Base-by-base conservation (phyloP, 2,329 filamentous ascomycete genomes). In the Aspergillus brunneoviolaceus region DNA sequence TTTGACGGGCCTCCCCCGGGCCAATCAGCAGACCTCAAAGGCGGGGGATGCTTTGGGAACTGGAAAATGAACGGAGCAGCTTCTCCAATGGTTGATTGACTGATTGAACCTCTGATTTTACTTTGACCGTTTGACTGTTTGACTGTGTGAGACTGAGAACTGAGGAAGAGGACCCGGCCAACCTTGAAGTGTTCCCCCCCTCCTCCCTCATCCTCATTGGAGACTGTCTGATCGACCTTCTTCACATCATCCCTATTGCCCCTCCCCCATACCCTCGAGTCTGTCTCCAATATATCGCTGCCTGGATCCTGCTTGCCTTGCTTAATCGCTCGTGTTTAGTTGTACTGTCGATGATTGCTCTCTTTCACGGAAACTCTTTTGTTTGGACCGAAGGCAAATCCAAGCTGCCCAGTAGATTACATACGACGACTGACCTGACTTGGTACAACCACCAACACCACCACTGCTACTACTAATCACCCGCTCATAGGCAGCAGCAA, bases 401-500 rank as follows among this genome's bases (percentile, higher is more conserved):
- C 61, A 27, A 59, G 51, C 52, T 3, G 50, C 33, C 11, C 16
- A 35, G 33, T 35, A 35, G 33, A 35, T 35, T 35, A 35, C 33
- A 35, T 35, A 35, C 33, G 14, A 6, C 11, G 11, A 35, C 33
- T 35, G 9, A 35, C 33, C 4, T 12, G 11, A 35, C 11, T 14
- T 3, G 19, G 5, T 45, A 45, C 39, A 9, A 45, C 7, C 16
- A 45, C 39, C 16, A 45, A 16, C 16, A 51, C 39, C 16, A 45
- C 39, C 16, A 51, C 51, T 39, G 49, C 45, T 54, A 62, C 33
- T 19, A 57, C 35, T 51, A 55, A 49, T 48, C 33, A 19, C 50
- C 23, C 49, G 25, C 51, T 48, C 57, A 59, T 58, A 65, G 63
- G 63, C 63, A 65, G 60, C 63, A 63, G 61, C 57, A 56, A 60